Evolutionary conservation across 805 yeast species (phyloP).

Genomic region (Scheffersomyces amazonensis): DNA sequence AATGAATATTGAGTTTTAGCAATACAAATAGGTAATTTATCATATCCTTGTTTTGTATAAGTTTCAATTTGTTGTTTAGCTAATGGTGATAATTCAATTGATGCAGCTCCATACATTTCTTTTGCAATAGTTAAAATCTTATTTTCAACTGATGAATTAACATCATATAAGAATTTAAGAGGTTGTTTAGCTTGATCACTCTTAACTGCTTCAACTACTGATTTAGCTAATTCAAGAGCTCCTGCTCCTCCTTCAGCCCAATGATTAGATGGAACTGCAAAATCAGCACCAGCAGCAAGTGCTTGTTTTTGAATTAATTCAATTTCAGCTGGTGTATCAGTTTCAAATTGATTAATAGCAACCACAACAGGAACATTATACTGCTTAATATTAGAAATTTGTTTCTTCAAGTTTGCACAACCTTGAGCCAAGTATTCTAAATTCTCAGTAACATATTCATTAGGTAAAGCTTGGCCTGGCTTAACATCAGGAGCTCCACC

Average conservation of each 20-base stretch:
- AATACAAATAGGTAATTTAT: slow-evolving; percentile 88
- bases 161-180: slow-evolving; percentile 63
- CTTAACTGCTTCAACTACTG: slow-evolving; percentile 71
- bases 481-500: slow-evolving; percentile 98
- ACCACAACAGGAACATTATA: slow-evolving; percentile 93
- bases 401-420: slow-evolving; percentile 85
- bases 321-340: slow-evolving; percentile 80
- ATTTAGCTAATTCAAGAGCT: slow-evolving; percentile 77
- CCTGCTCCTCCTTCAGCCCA: slow-evolving; percentile 97
- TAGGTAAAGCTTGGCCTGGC: slow-evolving; percentile 86
- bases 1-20: slow-evolving; percentile 97
- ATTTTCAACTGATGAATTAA: slow-evolving; percentile 70
- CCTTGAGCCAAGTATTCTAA: slow-evolving; percentile 75
- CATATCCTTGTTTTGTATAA: slow-evolving; percentile 85
- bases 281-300: slow-evolving; percentile 86
- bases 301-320: slow-evolving; percentile 79
- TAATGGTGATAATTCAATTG: slow-evolving; percentile 74
- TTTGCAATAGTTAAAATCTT: slow-evolving; percentile 77
- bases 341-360: slow-evolving; percentile 84
- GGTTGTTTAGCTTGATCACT: slow-evolving; percentile 24
- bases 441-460: slow-evolving; percentile 77
- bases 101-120: slow-evolving; percentile 90
- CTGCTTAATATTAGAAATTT: slow-evolving; percentile 77
- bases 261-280: slow-evolving; percentile 87
- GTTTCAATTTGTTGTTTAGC: slow-evolving; percentile 80